Percentiles rank a stretch among this genome's conserved stretches.
Conservation (phyloP, 1,139 yeast species). For the Sugiyamaella neomexicana region DNA sequence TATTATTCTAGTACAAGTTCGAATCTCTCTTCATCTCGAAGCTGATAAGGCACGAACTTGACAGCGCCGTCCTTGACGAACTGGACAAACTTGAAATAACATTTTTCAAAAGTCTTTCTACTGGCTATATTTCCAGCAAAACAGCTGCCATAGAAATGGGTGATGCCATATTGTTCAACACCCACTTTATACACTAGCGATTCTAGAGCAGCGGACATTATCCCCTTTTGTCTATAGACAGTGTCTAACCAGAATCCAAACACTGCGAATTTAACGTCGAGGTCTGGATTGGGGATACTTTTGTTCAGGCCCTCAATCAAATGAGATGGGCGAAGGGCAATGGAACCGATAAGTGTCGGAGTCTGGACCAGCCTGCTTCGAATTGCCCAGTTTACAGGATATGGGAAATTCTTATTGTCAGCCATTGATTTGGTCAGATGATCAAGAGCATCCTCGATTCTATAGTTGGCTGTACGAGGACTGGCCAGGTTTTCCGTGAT, state of each 20-base stretch:
- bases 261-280: conserved; percentile 17
- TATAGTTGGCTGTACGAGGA: conserved; percentile 24
- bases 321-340: conserved; percentile 22
- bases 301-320: conserved; percentile 11
- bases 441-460: conserved; percentile 22
- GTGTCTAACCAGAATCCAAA: conserved; percentile 31
- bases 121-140: conserved; percentile 28
- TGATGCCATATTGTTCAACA: conserved; percentile 18
- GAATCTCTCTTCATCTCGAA: conserved; percentile 10
- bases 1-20: background rate
- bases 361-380: conserved; percentile 18
- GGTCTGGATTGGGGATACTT: conserved; percentile 14
- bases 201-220: conserved; percentile 25
- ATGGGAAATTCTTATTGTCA: background rate
- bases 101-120: conserved; percentile 22
- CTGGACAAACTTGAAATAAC: conserved; percentile 23
- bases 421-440: conserved; percentile 10
- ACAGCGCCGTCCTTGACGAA: conserved; percentile 18
- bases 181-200: conserved; percentile 26
- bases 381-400: conserved; percentile 24
- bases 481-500: conserved; percentile 25
- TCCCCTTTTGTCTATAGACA: conserved; percentile 27
- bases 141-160: conserved; percentile 23
- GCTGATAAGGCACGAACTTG: conserved; percentile 16
- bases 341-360: conserved; percentile 21